Evolutionary conservation across 176 grass and related monocot species (phyloP), one percentile per base, ranked within the genome.

Genomic region (Triticum timopheevii): DNA sequence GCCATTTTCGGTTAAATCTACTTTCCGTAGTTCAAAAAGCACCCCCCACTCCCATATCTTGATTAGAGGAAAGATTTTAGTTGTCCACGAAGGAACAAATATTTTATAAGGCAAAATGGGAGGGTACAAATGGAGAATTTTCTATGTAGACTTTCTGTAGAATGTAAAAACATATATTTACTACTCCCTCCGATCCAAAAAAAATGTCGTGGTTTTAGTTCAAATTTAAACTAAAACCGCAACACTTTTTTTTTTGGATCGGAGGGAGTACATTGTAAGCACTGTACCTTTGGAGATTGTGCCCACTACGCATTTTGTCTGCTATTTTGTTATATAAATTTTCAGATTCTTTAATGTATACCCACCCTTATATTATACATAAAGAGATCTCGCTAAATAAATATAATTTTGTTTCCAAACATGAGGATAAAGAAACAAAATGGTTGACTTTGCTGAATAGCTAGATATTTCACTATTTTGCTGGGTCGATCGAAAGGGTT

Each of bases 401-500:
- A 52, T 62, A 62, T 62, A 62, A 24, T 62, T 62, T 62, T 62
- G 59, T 62, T 62, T 62, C 23, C 59, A 62, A 62, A 62, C 22
- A 62, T 31, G 25, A 54, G 73, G 44, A 76, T 54, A 76, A 54
- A 31, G 28, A 34, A 54, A 82, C 11, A 82, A 54, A 70, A 82
- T 35, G 4, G 8, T 70, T 22, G 33, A 56, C 45, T 70, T 69
- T 67, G 17, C 42, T 68, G 39, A 66, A 42, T 45, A 47, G 44
- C 17, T 50, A 69, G 39, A 81, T 82, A 31, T 52, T 82, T 69
- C 13, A 81, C 25, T 58, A 58, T 61, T 79, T 80, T 49, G 23
- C 58, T 33, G 8, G 45, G 66, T 78, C 79, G 78, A 20, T 67
- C 4, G 8, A 78, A 85, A 58, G 65, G 65, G 45, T 61, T 17